Evolutionary conservation across 768 basidiomycete genomes (phyloP).

Genomic region (Pleurotus tuoliensis): DNA sequence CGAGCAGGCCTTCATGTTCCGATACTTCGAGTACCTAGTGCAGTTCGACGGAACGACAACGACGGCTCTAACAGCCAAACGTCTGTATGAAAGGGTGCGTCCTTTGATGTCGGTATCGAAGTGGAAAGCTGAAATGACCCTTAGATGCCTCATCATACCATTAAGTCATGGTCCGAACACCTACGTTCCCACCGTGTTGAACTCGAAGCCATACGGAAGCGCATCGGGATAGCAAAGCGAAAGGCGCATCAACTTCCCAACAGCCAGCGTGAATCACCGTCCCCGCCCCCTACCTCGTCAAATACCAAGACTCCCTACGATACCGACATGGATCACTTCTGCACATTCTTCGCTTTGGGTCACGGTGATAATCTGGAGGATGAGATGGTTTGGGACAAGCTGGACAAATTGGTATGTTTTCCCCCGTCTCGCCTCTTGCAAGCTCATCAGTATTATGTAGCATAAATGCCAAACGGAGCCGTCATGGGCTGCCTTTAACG

Average conservation of each 20-base stretch:
- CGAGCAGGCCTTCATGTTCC: slow-evolving; percentile 46
- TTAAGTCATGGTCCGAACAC: slow-evolving; percentile 46
- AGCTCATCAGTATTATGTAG: slow-evolving; percentile 10
- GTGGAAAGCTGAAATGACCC: neutral
- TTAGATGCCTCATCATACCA: slow-evolving; percentile 60
- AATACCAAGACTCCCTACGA: neutral
- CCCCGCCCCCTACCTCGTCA: too few species aligned
- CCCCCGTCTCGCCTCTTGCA: neutral
- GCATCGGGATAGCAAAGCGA: slow-evolving; percentile 45
- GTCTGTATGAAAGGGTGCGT: slow-evolving; percentile 44
- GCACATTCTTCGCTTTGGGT: slow-evolving; percentile 50
- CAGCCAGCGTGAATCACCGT: too few species aligned
- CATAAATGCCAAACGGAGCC: slow-evolving; percentile 8
- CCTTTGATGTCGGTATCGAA: neutral
- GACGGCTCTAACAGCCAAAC: slow-evolving; percentile 28
- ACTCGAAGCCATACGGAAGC: slow-evolving; percentile 46
- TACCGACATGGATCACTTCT: slow-evolving; percentile 47
- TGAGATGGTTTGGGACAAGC: slow-evolving; percentile 44
- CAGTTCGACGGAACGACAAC: slow-evolving; percentile 45
- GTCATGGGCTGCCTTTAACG: slow-evolving; percentile 9
- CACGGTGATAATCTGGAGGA: slow-evolving; percentile 41
- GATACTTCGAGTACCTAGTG: slow-evolving; percentile 42
- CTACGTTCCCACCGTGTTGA: slow-evolving; percentile 29
- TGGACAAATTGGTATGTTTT: slow-evolving; percentile 37
- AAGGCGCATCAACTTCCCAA: slow-evolving; percentile 26